phyloP scores from a whole-genome alignment of 495 filamentous ascomycete species.

The Bryoglossum gracile region DNA sequence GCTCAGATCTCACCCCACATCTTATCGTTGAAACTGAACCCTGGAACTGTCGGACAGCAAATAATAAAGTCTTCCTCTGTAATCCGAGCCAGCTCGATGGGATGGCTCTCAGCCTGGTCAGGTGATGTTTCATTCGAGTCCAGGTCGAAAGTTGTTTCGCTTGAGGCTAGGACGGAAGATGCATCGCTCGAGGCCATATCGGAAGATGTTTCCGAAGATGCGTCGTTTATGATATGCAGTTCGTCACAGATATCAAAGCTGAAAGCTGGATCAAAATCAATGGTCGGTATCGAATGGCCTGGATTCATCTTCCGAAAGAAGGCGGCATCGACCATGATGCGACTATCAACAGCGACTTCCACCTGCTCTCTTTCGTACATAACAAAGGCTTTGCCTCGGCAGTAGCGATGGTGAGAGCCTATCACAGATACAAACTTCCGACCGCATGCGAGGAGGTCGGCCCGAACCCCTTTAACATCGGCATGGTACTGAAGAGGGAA shows the following conservation, averaged over 20 bases:
- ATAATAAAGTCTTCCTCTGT: conserved; percentile 10
- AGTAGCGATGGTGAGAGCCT: background rate
- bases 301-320: conserved; percentile 22
- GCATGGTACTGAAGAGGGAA: conserved; percentile 1
- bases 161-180: too few species aligned
- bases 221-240: too few species aligned
- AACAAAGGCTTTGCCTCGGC: conserved; percentile 3
- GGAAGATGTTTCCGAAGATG: too few species aligned
- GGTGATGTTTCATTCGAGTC: too few species aligned
- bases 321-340: conserved; percentile 18
- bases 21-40: conserved; percentile 12
- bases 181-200: too few species aligned
- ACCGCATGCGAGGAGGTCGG: background rate
- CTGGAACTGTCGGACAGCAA: conserved; percentile 14
- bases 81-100: background rate
- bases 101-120: conserved; percentile 3
- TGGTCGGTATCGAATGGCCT: conserved; percentile 6
- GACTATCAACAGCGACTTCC: conserved; percentile 7
- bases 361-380: conserved; percentile 9
- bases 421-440: background rate
- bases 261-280: too few species aligned
- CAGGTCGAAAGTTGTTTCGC: too few species aligned
- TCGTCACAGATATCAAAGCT: too few species aligned
- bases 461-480: background rate
- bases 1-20: conserved; percentile 6